Base-by-base conservation (phyloP, 139 green algal genomes). In the Desmodesmus armatus region DNA sequence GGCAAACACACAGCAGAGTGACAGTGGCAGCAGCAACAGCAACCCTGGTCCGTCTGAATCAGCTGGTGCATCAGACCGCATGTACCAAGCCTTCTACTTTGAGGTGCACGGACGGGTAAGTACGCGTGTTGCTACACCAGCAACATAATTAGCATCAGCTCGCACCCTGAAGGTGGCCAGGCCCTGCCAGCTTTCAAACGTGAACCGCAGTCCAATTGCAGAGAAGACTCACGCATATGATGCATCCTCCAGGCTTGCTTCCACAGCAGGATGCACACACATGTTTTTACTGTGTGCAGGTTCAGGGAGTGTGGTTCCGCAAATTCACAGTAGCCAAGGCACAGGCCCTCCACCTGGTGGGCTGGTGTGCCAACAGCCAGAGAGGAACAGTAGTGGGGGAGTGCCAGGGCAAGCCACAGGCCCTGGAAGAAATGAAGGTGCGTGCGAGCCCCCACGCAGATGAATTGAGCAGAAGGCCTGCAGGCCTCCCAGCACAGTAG, bases 241-340 rank as follows among this genome's bases (percentile, higher is more conserved):
- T 13, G 63, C 27, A 65, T 19, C 53, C 53, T n/a, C n/a, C n/a
- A n/a, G n/a, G n/a, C 62, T 71, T 67, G 58, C 58, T 67, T 15
- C 7, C 58, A 31, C 58, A 71, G 17, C n/a, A 41, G 9, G 25
- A 29, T 55, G 62, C 62, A 33, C 62, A 9, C 29, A 33, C n/a
- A 71, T 71, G 62, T 71, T n/a, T n/a, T 75, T n/a, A 2, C 0
- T 75, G 31, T 44, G 21, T 1, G 29, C 62, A 86, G 80, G 80
- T 86, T 17, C 80, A 86, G 49, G 80, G 80, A 9, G 80, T 86
- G 1, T 86, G 49, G 47, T 86, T 86, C 31, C 39, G 80, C 11
- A 71, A 86, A 2, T 40, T 39, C 67, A 80, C 80, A 29, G 80
- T 80, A 4, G 27, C 80, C 40, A 79, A 80, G 13, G 80, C 66